Conservation (phyloP, 192 early-diverging fungal genomes). For the Chytriomyces sp. region DNA sequence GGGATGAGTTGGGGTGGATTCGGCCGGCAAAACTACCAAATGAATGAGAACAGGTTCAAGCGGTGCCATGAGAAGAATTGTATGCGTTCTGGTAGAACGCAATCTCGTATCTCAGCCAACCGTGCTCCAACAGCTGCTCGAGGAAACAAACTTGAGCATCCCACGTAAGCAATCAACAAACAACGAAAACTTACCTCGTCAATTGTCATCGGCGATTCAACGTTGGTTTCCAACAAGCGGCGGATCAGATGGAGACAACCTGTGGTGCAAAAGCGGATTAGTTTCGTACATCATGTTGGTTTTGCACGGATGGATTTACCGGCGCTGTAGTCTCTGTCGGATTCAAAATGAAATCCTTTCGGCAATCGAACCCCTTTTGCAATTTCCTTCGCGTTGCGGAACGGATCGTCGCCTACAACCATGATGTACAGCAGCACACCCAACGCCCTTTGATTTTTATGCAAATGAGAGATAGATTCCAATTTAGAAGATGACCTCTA, state of each 20-base stretch:
- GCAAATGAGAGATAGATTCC: neutral
- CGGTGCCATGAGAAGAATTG: no score
- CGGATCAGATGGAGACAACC: neutral
- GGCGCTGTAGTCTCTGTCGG: neutral
- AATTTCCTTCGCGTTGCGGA: conserved; percentile 47
- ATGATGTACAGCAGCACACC: conserved; percentile 56
- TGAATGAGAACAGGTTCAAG: no score
- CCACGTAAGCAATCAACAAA: no score
- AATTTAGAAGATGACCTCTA: neutral
- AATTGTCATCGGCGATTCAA: neutral
- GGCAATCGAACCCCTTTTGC: conserved; percentile 34
- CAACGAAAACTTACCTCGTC: conserved; percentile 5
- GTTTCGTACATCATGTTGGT: no score
- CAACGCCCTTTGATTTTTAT: conserved; percentile 42
- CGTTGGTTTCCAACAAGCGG: neutral
- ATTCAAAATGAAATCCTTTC: neutral
- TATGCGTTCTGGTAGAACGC: no score
- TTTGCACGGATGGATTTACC: neutral
- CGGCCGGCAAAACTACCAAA: no score
- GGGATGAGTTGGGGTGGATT: no score
- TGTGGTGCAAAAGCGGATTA: no score
- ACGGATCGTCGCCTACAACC: conserved; percentile 57
- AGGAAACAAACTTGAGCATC: no score
- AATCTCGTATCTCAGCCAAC: no score
- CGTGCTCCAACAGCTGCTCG: no score